Conservation (phyloP, 441 rosid genomes). For the Daphne laureola region DNA sequence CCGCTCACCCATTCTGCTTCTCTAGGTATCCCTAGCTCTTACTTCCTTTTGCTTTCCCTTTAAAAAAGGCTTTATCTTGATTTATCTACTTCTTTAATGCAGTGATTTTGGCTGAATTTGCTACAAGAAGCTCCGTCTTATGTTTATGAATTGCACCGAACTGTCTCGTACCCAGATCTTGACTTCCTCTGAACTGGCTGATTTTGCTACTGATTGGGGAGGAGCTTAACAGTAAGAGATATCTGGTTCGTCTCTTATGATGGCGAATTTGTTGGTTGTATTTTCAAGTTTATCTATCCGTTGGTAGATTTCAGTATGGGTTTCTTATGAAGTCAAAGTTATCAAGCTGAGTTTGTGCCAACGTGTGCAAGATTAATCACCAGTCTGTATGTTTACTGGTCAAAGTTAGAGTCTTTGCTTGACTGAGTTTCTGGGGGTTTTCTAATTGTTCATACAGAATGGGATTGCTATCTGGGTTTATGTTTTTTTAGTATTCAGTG, state of each 20-base stretch:
- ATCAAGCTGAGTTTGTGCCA: not conserved
- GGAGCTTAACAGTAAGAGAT: constrained; percentile 8
- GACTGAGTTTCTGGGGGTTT: constrained; percentile 16
- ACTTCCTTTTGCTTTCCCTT: no score
- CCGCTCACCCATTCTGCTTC: no score
- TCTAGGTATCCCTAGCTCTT: no score
- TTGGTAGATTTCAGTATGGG: constrained; percentile 17
- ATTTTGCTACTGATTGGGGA: constrained; percentile 11
- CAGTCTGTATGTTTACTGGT: constrained; percentile 9
- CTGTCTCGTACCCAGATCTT: constrained; percentile 25
- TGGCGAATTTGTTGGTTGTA: constrained; percentile 8
- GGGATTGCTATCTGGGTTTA: constrained; percentile 14
- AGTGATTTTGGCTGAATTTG: no score
- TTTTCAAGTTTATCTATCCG: not conserved
- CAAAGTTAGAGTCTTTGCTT: constrained; percentile 10
- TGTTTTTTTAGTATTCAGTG: constrained; percentile 10
- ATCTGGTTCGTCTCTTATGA: constrained; percentile 13
- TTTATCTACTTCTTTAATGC: no score
- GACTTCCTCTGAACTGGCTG: constrained; percentile 10
- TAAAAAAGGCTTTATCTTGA: no score
- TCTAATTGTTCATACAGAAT: constrained; percentile 7
- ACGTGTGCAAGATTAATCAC: constrained; percentile 1
- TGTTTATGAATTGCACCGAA: constrained; percentile 3
- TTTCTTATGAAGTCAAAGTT: constrained; percentile 18
- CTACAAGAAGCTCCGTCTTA: not conserved